Evolutionary conservation across 352 stramenopile genomes (phyloP), one percentile per base, ranked within the genome.

Genomic region (Globisporangium emineosum): DNA sequence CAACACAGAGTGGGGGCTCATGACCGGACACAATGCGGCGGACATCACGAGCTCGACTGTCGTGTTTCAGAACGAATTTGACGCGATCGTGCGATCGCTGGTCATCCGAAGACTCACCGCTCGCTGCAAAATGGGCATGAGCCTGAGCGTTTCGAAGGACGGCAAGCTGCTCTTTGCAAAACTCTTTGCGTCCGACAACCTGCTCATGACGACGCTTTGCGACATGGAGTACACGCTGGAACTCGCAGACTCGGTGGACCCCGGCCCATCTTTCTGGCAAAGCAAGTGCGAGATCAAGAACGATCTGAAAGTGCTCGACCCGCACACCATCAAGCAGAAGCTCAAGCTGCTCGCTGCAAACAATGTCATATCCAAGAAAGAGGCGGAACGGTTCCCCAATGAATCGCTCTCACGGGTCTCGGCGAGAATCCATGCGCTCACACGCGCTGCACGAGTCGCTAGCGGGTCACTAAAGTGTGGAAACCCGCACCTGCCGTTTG

Each of bases 61-160:
- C 33, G 59, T 81, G 23, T 67, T 77, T 30, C 47, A 74, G 55
- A 71, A 71, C 45, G 78, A 89, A 63, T 90, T 90, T 45, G 69
- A 86, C 25, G 75, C 83, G 23, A 88, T 91, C 49, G 72, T 85
- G 8, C 83, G 83, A 1, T 71, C 73, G 19, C 66, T 91, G 0
- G 62, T 89, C 23, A 57, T 91, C n/a, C 71, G 72, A 12, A 79
- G 83, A 2, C 70, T 91, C 25, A 75, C 72, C 0, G 29, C 23
- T 12, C 54, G 68, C 0, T 91, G 83, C 62, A 86, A 84, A 33
- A 35, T 89, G 50, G 81, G 89, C 61, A 66, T 90, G 55, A 90
- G 73, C 37, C 32, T 90, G 13, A 88, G 71, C 30, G 40, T 91
- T 50, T 80, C 78, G 6, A 61, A 67, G 5, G 72, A 89, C 21